Evolutionary conservation across 768 basidiomycete species (phyloP).

Genomic region (Mycena metata): DNA sequence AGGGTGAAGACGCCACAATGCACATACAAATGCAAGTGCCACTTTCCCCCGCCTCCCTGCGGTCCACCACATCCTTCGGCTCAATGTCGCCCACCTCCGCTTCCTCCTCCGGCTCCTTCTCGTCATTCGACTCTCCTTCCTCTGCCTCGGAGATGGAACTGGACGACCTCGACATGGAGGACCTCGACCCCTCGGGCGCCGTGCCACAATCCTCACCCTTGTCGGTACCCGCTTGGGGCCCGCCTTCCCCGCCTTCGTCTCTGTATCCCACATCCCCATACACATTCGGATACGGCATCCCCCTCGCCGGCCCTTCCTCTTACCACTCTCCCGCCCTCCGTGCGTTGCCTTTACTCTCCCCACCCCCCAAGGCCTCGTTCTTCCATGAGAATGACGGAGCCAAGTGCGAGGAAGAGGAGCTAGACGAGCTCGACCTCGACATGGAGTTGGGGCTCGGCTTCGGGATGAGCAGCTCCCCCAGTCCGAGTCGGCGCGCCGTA

Average conservation of each 20-base stretch:
- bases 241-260: no score
- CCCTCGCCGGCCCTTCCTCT: background rate
- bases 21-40: no score
- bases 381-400: no score
- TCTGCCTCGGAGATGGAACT: no score
- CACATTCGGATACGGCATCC: no score
- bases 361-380: conserved; percentile 10
- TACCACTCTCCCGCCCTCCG: conserved; percentile 18
- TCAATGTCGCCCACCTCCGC: background rate
- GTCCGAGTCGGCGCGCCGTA: no score
- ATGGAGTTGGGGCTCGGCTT: conserved; percentile 27
- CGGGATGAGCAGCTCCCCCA: background rate
- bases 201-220: no score
- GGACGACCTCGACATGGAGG: conserved; percentile 6
- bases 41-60: conserved; percentile 15
- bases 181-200: no score
- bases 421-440: conserved; percentile 37
- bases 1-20: conserved; percentile 18
- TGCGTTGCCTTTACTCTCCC: conserved; percentile 27
- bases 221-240: no score
- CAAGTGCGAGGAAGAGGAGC: conserved; percentile 2
- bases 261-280: no score
- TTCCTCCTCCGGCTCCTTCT: no score
- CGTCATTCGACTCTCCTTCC: no score
- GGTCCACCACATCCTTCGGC: background rate